Evolutionary conservation across 176 grass and related monocot genomes (phyloP), one percentile per base, ranked within the genome.

Genomic region (Rhynchospora pubera): DNA sequence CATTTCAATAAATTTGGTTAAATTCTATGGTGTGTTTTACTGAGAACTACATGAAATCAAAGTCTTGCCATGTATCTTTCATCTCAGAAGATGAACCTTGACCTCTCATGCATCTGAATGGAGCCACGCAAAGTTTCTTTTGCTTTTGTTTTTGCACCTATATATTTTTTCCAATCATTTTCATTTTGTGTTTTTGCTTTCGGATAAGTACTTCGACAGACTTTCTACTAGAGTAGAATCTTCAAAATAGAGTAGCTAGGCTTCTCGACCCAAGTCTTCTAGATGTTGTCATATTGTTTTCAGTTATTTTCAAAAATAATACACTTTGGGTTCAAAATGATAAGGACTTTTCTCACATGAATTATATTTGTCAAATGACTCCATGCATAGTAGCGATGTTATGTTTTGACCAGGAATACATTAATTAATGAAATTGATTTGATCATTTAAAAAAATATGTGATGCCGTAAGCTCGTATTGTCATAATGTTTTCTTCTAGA

Each of bases 281-380:
- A 85, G 87, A 86, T 85, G 82, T 79, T 86, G 57, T 78, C 83
- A 77, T 75, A 84, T 85, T 77, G 59, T 87, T 83, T 89, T 87
- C 57, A 32, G 15, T 53, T 61, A 5, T 79, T 28, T 18, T 77
- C 23, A 80, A 84, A 72, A 85, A 32, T 46, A 84, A 28, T 82
- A 82, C 51, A 18, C 80, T 63, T 84, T 56, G 74, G 78, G 80
- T 82, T 89, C 88, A 79, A 86, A 80, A 87, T 73, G 89, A 91
- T 68, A 89, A 82, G 47, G 89, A 88, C 83, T 62, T 63, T 84
- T 62, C 79, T 87, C 87, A 83, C 83, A 87, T 91, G 90, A 89
- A 81, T 83, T 81, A 46, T 34, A 65, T 62, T 82, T 85, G 23
- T 62, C 57, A 87, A 39, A 70, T 47, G 83, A 46, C 69, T 79